Conservation (phyloP, 768 basidiomycete species). For the Rubroboletus pulcherrimus region DNA sequence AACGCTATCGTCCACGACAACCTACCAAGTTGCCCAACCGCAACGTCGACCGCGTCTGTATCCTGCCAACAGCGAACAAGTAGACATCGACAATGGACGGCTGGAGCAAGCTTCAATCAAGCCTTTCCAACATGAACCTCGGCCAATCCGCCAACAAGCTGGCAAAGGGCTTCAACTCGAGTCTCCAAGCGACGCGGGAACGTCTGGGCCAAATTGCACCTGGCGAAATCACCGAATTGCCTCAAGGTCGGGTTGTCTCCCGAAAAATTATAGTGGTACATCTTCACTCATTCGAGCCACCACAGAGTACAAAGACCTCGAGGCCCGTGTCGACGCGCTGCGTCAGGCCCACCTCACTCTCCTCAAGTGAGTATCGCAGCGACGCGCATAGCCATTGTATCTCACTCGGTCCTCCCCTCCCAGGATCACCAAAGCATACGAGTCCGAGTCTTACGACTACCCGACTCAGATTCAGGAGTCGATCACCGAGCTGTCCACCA, state of each 20-base stretch:
- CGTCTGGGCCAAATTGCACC: constrained; percentile 85
- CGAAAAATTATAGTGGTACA: neutral
- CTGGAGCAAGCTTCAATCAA: constrained; percentile 69
- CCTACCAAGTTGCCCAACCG: constrained; percentile 2
- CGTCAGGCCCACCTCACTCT: constrained; percentile 69
- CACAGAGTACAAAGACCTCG: constrained; percentile 95
- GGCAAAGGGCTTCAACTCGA: constrained; percentile 75
- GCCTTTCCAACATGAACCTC: constrained; percentile 62
- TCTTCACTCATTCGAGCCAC: neutral
- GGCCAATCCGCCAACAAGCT: constrained; percentile 73
- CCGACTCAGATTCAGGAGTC: constrained; percentile 87
- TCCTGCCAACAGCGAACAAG: neutral
- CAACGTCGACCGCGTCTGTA: neutral
- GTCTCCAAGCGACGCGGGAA: constrained; percentile 84
- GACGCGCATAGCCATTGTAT: neutral
- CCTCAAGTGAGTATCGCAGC: constrained; percentile 59
- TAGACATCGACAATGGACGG: constrained; percentile 35
- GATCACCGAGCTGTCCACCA: constrained; percentile 63
- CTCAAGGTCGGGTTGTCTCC: constrained; percentile 58
- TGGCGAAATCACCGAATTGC: constrained; percentile 93
- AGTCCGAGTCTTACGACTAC: constrained; percentile 85
- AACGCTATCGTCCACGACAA: neutral
- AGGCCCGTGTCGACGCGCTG: constrained; percentile 91
- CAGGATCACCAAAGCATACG: constrained; percentile 87
- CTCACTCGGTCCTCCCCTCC: neutral